A percentile compares a stretch with the other conserved stretches of the same genome.
Evolutionary conservation across 805 yeast genomes (phyloP).

Genomic region (Naumovozyma castellii): DNA sequence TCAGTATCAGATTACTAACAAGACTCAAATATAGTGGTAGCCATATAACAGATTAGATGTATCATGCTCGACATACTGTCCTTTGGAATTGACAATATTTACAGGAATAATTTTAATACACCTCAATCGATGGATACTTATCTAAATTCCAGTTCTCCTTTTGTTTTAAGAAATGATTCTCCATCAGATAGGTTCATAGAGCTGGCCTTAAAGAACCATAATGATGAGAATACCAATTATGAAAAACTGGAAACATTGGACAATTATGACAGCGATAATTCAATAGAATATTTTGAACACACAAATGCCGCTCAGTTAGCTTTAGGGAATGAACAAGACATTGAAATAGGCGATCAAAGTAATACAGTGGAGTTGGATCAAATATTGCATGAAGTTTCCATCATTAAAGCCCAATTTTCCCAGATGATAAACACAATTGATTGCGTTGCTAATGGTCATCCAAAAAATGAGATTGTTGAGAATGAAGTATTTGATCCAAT

Average conservation of each 20-base stretch:
- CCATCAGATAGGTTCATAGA: not conserved
- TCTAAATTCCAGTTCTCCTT: not conserved
- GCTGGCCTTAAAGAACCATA: not conserved
- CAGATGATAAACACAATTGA: not conserved
- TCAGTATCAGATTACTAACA: too few species aligned
- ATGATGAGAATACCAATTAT: not conserved
- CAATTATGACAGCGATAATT: not conserved
- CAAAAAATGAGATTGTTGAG: too few species aligned
- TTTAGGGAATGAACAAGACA: not conserved
- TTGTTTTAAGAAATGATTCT: not conserved
- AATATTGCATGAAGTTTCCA: not conserved
- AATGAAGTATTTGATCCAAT: not conserved
- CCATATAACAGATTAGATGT: too few species aligned
- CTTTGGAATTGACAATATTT: not conserved
- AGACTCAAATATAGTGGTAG: too few species aligned
- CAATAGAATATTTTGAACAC: not conserved
- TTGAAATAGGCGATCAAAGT: not conserved
- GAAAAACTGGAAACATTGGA: not conserved
- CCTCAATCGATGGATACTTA: not conserved
- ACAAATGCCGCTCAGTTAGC: not conserved
- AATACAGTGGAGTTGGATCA: not conserved
- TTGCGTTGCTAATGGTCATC: not conserved
- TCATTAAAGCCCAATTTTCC: not conserved
- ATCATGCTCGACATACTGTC: too few species aligned
- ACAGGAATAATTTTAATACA: not conserved